Evolutionary conservation across 2,329 filamentous ascomycete species (phyloP).

Genomic region (Xylaria sp.): DNA sequence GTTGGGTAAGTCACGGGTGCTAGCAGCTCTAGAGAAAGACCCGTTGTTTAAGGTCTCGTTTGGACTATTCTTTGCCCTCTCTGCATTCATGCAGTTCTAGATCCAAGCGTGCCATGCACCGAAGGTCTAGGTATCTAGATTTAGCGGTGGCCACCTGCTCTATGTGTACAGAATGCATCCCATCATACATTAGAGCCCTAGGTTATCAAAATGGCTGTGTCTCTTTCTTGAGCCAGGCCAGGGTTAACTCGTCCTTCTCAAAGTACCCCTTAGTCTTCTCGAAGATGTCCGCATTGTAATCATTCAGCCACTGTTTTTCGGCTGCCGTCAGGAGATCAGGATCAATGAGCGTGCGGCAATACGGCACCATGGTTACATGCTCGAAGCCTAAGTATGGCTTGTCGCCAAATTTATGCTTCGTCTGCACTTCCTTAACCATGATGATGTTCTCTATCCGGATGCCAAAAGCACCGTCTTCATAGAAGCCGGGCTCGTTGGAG

Average conservation of each 20-base stretch:
- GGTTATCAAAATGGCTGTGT: slow-evolving; percentile 69
- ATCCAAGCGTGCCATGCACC: slow-evolving; percentile 3
- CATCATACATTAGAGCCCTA: background rate
- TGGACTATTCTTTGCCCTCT: slow-evolving; percentile 77
- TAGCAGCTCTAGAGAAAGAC: slow-evolving; percentile 65
- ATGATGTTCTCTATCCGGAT: slow-evolving; percentile 97
- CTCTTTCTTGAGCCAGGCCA: slow-evolving; percentile 87
- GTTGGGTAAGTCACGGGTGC: slow-evolving; percentile 54
- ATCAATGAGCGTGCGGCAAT: slow-evolving; percentile 90
- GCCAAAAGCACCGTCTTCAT: slow-evolving; percentile 94
- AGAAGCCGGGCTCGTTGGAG: slow-evolving; percentile 96
- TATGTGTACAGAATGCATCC: slow-evolving; percentile 11
- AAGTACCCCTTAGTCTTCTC: slow-evolving; percentile 85
- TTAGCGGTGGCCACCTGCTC: slow-evolving; percentile 7
- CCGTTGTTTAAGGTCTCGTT: slow-evolving; percentile 76
- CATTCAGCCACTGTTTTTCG: slow-evolving; percentile 89
- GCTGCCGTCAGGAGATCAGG: slow-evolving; percentile 73
- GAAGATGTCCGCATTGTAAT: slow-evolving; percentile 83
- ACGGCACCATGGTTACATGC: slow-evolving; percentile 96
- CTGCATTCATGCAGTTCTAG: slow-evolving; percentile 67
- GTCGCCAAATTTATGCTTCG: slow-evolving; percentile 88
- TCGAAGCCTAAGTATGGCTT: slow-evolving; percentile 96
- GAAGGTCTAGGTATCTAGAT: slow-evolving; percentile 7
- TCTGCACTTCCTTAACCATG: slow-evolving; percentile 89
- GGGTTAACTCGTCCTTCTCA: slow-evolving; percentile 74